phyloP scores from a whole-genome alignment of 371 early-diverging fungal genomes.

The Lichtheimia ornata region DNA sequence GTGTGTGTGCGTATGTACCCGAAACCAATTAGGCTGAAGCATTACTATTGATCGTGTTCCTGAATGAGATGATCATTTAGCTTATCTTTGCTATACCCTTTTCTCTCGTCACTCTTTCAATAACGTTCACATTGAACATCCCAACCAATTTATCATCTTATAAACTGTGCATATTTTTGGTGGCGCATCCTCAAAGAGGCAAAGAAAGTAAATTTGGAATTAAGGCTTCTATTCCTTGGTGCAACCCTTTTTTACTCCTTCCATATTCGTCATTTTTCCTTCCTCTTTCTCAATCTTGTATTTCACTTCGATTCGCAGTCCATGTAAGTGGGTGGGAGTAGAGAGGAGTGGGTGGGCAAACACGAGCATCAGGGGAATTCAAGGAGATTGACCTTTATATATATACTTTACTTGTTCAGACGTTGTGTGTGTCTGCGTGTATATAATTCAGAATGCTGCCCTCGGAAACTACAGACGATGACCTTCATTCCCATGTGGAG shows the following conservation, averaged over 20 bases:
- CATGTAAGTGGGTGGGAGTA: neutral
- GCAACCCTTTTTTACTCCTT: neutral
- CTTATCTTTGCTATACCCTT: too few relatives aligned
- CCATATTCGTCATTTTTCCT: neutral
- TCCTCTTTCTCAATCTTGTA: neutral
- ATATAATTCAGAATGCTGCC: neutral
- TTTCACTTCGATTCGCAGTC: neutral
- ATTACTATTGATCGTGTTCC: too few relatives aligned
- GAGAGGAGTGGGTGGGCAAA: neutral
- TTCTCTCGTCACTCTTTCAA: too few relatives aligned
- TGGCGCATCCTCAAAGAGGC: constrained; percentile 1
- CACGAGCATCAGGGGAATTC: constrained; percentile 2
- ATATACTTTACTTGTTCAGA: too few relatives aligned
- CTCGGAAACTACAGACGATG: constrained; percentile 8
- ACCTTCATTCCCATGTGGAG: constrained; percentile 3
- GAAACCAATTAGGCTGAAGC: too few relatives aligned
- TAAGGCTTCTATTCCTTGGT: neutral
- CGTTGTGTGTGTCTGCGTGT: neutral
- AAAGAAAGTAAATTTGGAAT: neutral
- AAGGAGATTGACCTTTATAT: neutral
- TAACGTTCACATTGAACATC: too few relatives aligned
- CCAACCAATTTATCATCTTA: too few relatives aligned
- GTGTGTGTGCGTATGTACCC: too few relatives aligned
- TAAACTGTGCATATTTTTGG: neutral
- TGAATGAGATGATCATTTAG: too few relatives aligned